Evolutionary conservation across 306 rosid species (phyloP).

Genomic region (Castanopsis chinensis): DNA sequence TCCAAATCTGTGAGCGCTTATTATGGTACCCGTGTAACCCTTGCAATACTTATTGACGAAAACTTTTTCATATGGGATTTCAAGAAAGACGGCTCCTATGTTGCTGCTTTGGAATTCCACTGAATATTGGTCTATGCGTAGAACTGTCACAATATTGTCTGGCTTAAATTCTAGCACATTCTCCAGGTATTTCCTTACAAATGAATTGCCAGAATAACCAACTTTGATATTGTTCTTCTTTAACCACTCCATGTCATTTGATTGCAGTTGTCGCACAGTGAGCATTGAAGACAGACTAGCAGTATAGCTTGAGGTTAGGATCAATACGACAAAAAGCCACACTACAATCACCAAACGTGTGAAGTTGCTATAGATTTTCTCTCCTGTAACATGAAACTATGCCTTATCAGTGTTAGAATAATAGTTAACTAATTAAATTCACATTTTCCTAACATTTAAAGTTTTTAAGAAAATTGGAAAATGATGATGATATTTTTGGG

Average conservation of each 20-base stretch:
- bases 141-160: slow-evolving; percentile 3
- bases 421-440: no score
- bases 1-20: slow-evolving; percentile 41
- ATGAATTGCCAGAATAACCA: slow-evolving; percentile 26
- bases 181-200: slow-evolving; percentile 26
- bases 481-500: no score
- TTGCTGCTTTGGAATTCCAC: slow-evolving; percentile 24
- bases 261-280: slow-evolving; percentile 33
- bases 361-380: slow-evolving; percentile 40
- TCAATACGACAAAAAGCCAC: slow-evolving; percentile 58
- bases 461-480: no score
- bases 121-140: slow-evolving; percentile 7
- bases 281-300: slow-evolving; percentile 65
- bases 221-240: slow-evolving; percentile 26
- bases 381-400: slow-evolving; percentile 33
- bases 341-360: slow-evolving; percentile 42
- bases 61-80: slow-evolving; percentile 52
- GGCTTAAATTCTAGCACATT: background rate
- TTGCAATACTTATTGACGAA: slow-evolving; percentile 48
- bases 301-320: slow-evolving; percentile 64
- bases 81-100: slow-evolving; percentile 50
- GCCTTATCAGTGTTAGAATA: background rate
- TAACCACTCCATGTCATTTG: slow-evolving; percentile 40
- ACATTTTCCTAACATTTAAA: no score
- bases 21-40: slow-evolving; percentile 29